Evolutionary conservation across 208 protist species (phyloP).

Genomic region (Trypanosoma mega): DNA sequence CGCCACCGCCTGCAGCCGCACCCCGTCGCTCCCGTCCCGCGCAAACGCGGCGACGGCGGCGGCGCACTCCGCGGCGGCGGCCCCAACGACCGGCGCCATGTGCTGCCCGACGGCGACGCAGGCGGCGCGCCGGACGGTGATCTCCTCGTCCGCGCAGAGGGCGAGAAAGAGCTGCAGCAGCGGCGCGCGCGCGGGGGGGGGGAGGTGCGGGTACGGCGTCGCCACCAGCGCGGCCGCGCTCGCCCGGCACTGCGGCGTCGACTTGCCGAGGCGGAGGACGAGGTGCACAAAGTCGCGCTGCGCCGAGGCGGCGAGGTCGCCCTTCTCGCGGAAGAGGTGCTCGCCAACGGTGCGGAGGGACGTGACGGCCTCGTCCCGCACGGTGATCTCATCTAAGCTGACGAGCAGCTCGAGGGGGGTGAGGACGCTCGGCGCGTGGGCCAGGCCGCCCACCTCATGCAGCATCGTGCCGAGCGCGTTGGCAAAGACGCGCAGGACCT

Average conservation of each 20-base stretch:
- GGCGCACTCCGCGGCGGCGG: slow-evolving; percentile 82
- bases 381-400: slow-evolving; percentile 96
- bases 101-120: slow-evolving; percentile 90
- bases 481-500: slow-evolving; percentile 97
- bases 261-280: slow-evolving; percentile 83
- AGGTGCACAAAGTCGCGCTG: slow-evolving; percentile 87
- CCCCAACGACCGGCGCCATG: slow-evolving; percentile 62
- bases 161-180: slow-evolving; percentile 60
- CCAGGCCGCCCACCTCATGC: slow-evolving; percentile 94
- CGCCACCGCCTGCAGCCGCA: slow-evolving; percentile 95
- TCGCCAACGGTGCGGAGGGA: slow-evolving; percentile 77
- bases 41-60: slow-evolving; percentile 88
- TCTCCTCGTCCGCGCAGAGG: slow-evolving; percentile 96
- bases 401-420: slow-evolving; percentile 95
- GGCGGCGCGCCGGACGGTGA: slow-evolving; percentile 96
- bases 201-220: slow-evolving; percentile 81
- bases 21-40: slow-evolving; percentile 96
- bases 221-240: slow-evolving; percentile 93
- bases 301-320: slow-evolving; percentile 36
- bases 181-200: slow-evolving; percentile 46
- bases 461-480: slow-evolving; percentile 98
- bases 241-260: slow-evolving; percentile 95
- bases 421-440: slow-evolving; percentile 90
- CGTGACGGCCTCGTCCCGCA: slow-evolving; percentile 95
- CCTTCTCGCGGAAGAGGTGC: slow-evolving; percentile 51